A percentile compares a stretch with the other conserved stretches of the same genome.
Conservation (phyloP, 2,329 filamentous ascomycete genomes). For the Metarhizium robertsii region DNA sequence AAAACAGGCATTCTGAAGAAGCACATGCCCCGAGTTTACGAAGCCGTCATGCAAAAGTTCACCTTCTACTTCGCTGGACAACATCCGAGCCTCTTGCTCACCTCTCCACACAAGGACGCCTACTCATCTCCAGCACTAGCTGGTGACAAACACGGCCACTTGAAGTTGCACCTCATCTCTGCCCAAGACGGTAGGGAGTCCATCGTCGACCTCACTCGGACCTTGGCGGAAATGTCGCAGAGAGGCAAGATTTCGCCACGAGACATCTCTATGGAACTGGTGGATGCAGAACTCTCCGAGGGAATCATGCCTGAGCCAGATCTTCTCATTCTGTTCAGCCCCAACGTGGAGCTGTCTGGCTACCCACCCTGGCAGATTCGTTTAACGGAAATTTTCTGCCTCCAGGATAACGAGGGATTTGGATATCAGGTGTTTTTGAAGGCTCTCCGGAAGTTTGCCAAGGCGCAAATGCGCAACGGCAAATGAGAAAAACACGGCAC, state of each 20-base stretch:
- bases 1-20: constrained; percentile 74
- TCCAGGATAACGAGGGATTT: constrained; percentile 69
- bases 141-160: constrained; percentile 27
- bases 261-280: constrained; percentile 77
- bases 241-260: constrained; percentile 69
- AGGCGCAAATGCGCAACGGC: constrained; percentile 82
- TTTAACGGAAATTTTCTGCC: constrained; percentile 84
- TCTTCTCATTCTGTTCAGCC: constrained; percentile 77
- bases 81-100: constrained; percentile 58
- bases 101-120: constrained; percentile 33
- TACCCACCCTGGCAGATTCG: constrained; percentile 97
- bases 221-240: constrained; percentile 90
- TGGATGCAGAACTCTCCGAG: constrained; percentile 78
- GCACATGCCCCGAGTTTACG: constrained; percentile 77
- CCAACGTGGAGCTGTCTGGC: constrained; percentile 73
- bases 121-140: constrained; percentile 17
- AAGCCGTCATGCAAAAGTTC: constrained; percentile 69
- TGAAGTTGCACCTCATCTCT: constrained; percentile 69
- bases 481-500: constrained; percentile 29
- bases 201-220: constrained; percentile 90
- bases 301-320: constrained; percentile 83
- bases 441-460: constrained; percentile 74
- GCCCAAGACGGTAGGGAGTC: constrained; percentile 86
- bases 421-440: constrained; percentile 91
- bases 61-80: constrained; percentile 76